phyloP scores from a whole-genome alignment of 495 filamentous ascomycete genomes.

The Oidiodendron maius region DNA sequence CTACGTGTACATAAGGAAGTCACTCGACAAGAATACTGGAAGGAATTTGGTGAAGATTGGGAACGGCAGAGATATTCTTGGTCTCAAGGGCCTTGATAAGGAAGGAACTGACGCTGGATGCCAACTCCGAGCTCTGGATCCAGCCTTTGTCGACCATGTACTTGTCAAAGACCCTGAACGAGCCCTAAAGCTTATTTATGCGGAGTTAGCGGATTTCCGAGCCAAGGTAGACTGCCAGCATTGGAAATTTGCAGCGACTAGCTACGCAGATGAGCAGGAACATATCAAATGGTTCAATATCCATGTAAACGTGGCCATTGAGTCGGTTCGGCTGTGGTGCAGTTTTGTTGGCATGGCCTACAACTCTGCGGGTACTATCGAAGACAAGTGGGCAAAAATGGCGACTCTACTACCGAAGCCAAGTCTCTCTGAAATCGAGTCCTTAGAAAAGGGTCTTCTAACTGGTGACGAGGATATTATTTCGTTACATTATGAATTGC shows the following conservation, averaged over 20 bases:
- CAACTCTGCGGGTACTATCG: background rate
- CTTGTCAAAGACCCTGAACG: background rate
- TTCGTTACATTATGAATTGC: background rate
- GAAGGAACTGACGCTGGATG: background rate
- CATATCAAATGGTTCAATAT: slow-evolving; percentile 9
- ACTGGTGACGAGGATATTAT: background rate
- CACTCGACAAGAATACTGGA: too few species aligned
- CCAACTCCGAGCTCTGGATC: background rate
- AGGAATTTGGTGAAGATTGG: background rate
- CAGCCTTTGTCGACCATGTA: background rate
- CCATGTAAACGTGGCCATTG: slow-evolving; percentile 1
- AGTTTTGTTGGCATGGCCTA: background rate
- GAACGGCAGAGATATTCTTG: background rate
- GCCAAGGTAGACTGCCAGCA: slow-evolving; percentile 4
- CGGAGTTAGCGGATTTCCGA: slow-evolving; percentile 5
- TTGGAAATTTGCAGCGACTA: background rate
- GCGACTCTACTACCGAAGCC: slow-evolving; percentile 1
- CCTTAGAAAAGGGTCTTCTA: background rate
- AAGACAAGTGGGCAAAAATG: background rate
- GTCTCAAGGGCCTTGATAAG: background rate
- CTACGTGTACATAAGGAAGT: background rate
- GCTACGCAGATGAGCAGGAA: background rate
- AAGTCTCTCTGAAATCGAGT: background rate
- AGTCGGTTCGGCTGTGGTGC: slow-evolving; percentile 1
- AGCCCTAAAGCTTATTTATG: slow-evolving; percentile 1